Evolutionary conservation across 2,329 filamentous ascomycete genomes (phyloP).

Genomic region (Didymella glomerata): DNA sequence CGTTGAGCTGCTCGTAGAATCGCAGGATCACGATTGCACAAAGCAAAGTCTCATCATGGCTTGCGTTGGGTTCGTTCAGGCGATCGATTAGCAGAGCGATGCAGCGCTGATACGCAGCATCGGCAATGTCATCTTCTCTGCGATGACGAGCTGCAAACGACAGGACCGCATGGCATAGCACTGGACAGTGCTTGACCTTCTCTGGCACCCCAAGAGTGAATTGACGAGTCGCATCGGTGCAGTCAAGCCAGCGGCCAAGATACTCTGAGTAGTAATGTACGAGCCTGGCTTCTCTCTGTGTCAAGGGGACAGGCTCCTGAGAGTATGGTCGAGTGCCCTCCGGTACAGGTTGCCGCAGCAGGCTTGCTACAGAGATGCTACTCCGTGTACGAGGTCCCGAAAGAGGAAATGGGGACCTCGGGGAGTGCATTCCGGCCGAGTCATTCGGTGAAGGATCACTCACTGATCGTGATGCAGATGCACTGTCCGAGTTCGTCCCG

Average conservation of each 20-base stretch:
- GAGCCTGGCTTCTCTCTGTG: constrained; percentile 35
- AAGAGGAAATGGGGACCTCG: constrained; percentile 21
- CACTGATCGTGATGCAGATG: constrained; percentile 23
- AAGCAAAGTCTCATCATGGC: constrained; percentile 41
- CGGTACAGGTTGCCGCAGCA: constrained; percentile 19
- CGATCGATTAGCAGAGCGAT: constrained; percentile 44
- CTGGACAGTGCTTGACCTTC: constrained; percentile 39
- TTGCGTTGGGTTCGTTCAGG: constrained; percentile 35
- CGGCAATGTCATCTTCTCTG: constrained; percentile 30
- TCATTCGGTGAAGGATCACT: constrained; percentile 25
- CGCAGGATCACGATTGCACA: constrained; percentile 46
- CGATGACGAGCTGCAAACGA: constrained; percentile 43
- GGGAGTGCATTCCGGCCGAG: constrained; percentile 24
- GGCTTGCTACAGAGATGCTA: constrained; percentile 24
- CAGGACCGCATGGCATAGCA: constrained; percentile 42
- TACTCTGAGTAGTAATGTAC: constrained; percentile 44
- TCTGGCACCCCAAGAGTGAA: constrained; percentile 42
- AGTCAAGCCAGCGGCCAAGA: constrained; percentile 46
- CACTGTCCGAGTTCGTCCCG: constrained; percentile 23
- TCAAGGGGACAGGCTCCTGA: constrained; percentile 25
- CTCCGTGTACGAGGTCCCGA: constrained; percentile 1
- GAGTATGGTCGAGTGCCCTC: constrained; percentile 17
- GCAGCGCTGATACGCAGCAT: constrained; percentile 40
- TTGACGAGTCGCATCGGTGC: constrained; percentile 42
- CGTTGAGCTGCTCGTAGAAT: constrained; percentile 45